Evolutionary conservation across 169 alveolate genomes (phyloP).

Genomic region (Plasmodium adleri): DNA sequence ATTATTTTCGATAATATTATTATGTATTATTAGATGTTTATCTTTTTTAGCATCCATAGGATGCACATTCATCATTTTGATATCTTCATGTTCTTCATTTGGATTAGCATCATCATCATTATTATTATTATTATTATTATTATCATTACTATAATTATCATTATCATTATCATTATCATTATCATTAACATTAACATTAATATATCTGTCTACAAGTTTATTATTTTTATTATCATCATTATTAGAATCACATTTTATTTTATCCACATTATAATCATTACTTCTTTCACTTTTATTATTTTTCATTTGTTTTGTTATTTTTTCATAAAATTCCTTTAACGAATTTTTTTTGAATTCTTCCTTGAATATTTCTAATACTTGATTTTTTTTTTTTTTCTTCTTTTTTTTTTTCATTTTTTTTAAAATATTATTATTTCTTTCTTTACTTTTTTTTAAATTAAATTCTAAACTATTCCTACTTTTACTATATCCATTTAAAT

Average conservation of each 20-base stretch:
- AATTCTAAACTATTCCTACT: background rate
- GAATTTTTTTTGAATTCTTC: constrained; percentile 53
- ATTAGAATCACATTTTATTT: background rate
- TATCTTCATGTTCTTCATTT: background rate
- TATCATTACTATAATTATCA: background rate
- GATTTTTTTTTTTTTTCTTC: constrained; percentile 48
- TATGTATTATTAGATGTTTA: no score
- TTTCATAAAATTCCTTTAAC: constrained; percentile 11
- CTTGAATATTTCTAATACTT: constrained; percentile 34
- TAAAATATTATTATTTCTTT: constrained; percentile 11
- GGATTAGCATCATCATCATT: no score
- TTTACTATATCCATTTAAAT: background rate
- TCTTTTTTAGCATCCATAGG: no score
- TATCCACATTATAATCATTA: background rate
- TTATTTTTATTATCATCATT: background rate
- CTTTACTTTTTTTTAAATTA: background rate
- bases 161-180: background rate
- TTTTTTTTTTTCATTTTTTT: constrained; percentile 23
- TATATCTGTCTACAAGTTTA: background rate
- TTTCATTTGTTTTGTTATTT: background rate
- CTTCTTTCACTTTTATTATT: background rate
- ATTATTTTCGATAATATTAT: no score
- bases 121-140: no score
- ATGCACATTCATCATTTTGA: background rate
- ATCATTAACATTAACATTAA: background rate